Base-by-base conservation (phyloP, 192 early-diverging fungal species). In the Entomortierella lignicola region DNA sequence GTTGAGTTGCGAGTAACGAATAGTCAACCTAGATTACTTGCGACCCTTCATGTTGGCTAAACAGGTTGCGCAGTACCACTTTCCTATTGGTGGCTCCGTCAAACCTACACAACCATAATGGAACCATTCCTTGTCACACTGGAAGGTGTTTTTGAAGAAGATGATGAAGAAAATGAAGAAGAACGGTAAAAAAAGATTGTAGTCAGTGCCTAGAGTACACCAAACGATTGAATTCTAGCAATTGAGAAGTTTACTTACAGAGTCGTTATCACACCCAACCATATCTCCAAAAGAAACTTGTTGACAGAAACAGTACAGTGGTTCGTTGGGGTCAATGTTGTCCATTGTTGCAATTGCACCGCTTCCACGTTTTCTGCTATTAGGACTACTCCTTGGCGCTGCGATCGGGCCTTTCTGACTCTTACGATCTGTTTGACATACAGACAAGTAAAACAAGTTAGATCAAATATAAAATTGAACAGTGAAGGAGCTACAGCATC, bases 81-180 rank as follows among this genome's bases (percentile, higher is more conserved):
- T 92, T 10, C 97, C 98, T 62, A 95, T 94, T 21, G 94, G 94
- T 17, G 90, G 94, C 21, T 86, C 89, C 25, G 86, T 92, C 31
- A 99, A 85, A 29, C 93, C 94, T 5, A 98, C 98, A 71, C 98
- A 99, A 0, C 85, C 90, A 66, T 95, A 91, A 84, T 99, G 98
- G 88, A 99, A 99, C 98, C 98, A 99, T 84, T 99, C 97, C 71
- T 94, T 92, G 55, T 93, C 91, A 82, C 98, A 99, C 89, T 94
- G 90, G n/a, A n/a, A n/a, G n/a, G 25, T 26, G n/a, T 18, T 8
- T 23, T 6, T 21, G 6, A 39, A 30, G 20, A 23, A 60, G 27
- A 31, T 1, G 15, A 51, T 2, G 29, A 26, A 34, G 7, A 56
- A 51, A 34, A 37, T n/a, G 8, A 60, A 29, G 17, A 26, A 17